Evolutionary conservation across 148 eudicot genomes (phyloP).

Genomic region (Arbutus unedo): DNA sequence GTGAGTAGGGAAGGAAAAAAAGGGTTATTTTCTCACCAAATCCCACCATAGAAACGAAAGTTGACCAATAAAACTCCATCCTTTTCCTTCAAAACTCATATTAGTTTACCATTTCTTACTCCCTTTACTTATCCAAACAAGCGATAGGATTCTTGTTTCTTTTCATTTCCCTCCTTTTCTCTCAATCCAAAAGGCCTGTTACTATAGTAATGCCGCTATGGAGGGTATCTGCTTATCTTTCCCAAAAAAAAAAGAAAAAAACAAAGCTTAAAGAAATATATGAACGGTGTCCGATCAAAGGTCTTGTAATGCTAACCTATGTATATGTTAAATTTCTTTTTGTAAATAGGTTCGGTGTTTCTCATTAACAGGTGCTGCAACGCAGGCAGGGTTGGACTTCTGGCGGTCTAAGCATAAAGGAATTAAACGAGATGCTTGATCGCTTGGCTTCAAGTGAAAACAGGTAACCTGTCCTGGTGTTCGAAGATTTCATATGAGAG

Average conservation of each 20-base stretch:
- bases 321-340: background rate
- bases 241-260: background rate
- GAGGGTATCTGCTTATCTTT: background rate
- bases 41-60: too few relatives aligned
- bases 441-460: constrained; percentile 67
- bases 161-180: background rate
- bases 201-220: background rate
- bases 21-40: too few relatives aligned
- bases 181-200: too few relatives aligned
- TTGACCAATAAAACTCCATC: too few relatives aligned
- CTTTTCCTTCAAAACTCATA: too few relatives aligned
- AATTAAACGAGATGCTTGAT: constrained; percentile 71
- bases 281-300: background rate
- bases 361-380: constrained; percentile 50
- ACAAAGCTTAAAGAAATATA: background rate
- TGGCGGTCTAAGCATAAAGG: constrained; percentile 59
- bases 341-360: background rate
- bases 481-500: background rate
- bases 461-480: constrained; percentile 23
- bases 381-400: constrained; percentile 74
- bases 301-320: background rate
- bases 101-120: too few relatives aligned
- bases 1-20: too few relatives aligned
- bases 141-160: background rate
- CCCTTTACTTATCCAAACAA: background rate